Conservation (phyloP, 306 rosid genomes). For the Trifolium pratense region DNA sequence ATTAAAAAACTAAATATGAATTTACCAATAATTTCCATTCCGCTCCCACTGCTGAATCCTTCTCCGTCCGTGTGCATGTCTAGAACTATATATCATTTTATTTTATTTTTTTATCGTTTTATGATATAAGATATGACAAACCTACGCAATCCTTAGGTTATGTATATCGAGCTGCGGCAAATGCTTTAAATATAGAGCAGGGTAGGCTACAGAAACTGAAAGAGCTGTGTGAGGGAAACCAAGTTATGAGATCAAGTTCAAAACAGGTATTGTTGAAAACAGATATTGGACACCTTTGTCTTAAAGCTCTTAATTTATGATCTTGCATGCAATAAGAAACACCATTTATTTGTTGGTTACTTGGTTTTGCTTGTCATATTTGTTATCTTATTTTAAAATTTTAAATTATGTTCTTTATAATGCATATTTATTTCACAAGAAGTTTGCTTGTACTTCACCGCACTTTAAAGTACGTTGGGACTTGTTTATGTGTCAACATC, state of each 20-base stretch:
- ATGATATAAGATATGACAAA: constrained; percentile 36
- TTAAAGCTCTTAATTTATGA: constrained; percentile 11
- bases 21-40: constrained; percentile 19
- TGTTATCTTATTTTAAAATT: constrained; percentile 5
- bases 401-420: constrained; percentile 12
- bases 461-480: constrained; percentile 10
- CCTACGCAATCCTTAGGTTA: constrained; percentile 56
- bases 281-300: constrained; percentile 24
- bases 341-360: constrained; percentile 18
- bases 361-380: constrained; percentile 10
- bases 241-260: constrained; percentile 54
- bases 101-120: constrained; percentile 22
- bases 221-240: constrained; percentile 61
- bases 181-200: constrained; percentile 72
- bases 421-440: constrained; percentile 25
- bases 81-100: constrained; percentile 15
- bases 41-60: neutral
- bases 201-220: constrained; percentile 70
- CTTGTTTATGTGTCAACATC: constrained; percentile 37
- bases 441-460: constrained; percentile 24
- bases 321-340: constrained; percentile 26
- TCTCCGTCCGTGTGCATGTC: neutral
- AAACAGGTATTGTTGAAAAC: constrained; percentile 59
- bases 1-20: constrained; percentile 6
- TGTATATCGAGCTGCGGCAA: constrained; percentile 60